These are phyloP conservation scores for Salvia hispanica DNA, from an alignment of 257 asterid species.

Conservation along the genomic window DNA sequence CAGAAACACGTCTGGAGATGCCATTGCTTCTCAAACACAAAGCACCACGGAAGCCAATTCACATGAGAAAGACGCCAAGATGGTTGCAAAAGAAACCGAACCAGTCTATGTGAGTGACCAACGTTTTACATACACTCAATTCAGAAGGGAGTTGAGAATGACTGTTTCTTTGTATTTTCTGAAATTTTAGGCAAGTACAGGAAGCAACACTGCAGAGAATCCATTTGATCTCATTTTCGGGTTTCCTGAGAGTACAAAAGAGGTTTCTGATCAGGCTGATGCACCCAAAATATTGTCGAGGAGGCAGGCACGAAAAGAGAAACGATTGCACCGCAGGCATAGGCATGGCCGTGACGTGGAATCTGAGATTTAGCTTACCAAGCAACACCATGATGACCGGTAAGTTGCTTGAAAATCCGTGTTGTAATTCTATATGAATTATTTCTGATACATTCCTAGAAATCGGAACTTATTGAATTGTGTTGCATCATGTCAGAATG, in stretches of 20 bases:
- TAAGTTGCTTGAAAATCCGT: background rate
- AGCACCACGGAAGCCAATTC: slow-evolving; percentile 33
- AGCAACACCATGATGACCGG: background rate
- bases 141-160: background rate
- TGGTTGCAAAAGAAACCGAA: slow-evolving; percentile 34
- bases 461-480: background rate
- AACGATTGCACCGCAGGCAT: slow-evolving; percentile 56
- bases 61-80: slow-evolving; percentile 33
- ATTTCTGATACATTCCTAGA: background rate
- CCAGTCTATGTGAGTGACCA: slow-evolving; percentile 46
- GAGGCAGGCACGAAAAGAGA: slow-evolving; percentile 47
- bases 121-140: background rate
- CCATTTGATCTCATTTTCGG: slow-evolving; percentile 75
- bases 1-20: slow-evolving; percentile 49
- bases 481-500: background rate
- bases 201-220: slow-evolving; percentile 33
- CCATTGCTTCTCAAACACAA: slow-evolving; percentile 38
- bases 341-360: slow-evolving; percentile 47
- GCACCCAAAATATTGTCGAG: slow-evolving; percentile 30
- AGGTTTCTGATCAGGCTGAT: slow-evolving; percentile 32
- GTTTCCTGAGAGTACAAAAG: slow-evolving; percentile 39
- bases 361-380: slow-evolving; percentile 38
- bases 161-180: slow-evolving; percentile 9
- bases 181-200: slow-evolving; percentile 44
- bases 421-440: background rate